These are phyloP conservation scores for Elsinoe perseae DNA, from an alignment of 2,329 filamentous ascomycete species.

Conservation along the genomic window DNA sequence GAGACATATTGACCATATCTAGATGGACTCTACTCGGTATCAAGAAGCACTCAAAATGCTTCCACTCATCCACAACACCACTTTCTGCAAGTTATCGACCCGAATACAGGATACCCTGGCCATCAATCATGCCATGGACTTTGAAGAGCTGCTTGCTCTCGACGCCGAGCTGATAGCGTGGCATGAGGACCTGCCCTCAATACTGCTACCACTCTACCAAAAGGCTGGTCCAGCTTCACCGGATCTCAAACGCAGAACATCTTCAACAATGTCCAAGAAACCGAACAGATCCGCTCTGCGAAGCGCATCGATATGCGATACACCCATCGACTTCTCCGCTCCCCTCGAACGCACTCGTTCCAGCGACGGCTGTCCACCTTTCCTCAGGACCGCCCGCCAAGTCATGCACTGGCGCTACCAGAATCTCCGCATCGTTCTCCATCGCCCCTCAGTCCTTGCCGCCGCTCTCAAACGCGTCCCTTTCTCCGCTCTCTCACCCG, in stretches of 20 bases:
- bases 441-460: constrained; percentile 62
- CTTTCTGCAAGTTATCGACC: constrained; percentile 72
- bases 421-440: constrained; percentile 67
- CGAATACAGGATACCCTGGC: constrained; percentile 69
- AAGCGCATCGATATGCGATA: not conserved
- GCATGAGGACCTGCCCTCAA: constrained; percentile 59
- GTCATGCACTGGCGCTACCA: constrained; percentile 80
- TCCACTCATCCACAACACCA: constrained; percentile 66
- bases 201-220: constrained; percentile 25
- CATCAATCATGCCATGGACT: constrained; percentile 58
- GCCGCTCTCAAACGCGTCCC: constrained; percentile 50
- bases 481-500: constrained; percentile 46
- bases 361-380: constrained; percentile 50
- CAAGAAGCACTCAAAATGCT: constrained; percentile 57
- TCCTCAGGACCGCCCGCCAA: constrained; percentile 60
- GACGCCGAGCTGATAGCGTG: constrained; percentile 63
- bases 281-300: not conserved
- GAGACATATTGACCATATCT: constrained; percentile 31
- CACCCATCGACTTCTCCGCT: constrained; percentile 48
- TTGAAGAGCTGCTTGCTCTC: constrained; percentile 57
- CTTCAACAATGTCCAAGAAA: constrained; percentile 14
- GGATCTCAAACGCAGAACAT: constrained; percentile 16
- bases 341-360: constrained; percentile 46
- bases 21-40: constrained; percentile 31
- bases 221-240: constrained; percentile 13